phyloP scores from a whole-genome alignment of 139 green algal species.

The Diplosphaera chodatii region DNA sequence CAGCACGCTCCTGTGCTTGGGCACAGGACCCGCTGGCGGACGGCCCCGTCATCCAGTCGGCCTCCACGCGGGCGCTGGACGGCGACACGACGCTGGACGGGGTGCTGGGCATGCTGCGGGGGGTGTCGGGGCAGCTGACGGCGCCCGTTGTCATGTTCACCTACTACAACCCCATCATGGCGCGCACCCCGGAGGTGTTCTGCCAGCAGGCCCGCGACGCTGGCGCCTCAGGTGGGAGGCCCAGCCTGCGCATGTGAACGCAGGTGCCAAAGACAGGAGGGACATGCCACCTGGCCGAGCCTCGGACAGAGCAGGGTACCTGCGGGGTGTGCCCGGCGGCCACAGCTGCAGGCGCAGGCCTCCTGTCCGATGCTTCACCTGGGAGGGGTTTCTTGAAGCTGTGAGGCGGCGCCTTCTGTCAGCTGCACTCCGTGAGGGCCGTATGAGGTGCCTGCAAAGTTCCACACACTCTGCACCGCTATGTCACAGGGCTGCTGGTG shows the following conservation, averaged over 20 bases:
- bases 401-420: too few species aligned
- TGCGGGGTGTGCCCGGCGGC: too few species aligned
- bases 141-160: constrained; percentile 95
- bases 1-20: background rate
- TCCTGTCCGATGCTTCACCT: too few species aligned
- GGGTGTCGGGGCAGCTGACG: constrained; percentile 49
- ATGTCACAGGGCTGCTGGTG: constrained; percentile 64
- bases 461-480: too few species aligned
- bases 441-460: too few species aligned
- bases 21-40: constrained; percentile 89
- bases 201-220: constrained; percentile 74
- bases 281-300: too few species aligned
- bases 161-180: constrained; percentile 99
- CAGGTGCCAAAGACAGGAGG: too few species aligned
- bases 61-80: constrained; percentile 82
- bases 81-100: constrained; percentile 67
- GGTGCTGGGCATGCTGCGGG: constrained; percentile 65
- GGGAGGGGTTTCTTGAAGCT: too few species aligned
- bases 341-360: too few species aligned
- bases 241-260: too few species aligned
- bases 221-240: constrained; percentile 60
- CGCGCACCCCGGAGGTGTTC: constrained; percentile 77
- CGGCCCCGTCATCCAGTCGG: constrained; percentile 89
- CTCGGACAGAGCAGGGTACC: too few species aligned
- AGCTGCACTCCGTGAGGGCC: too few species aligned